These are phyloP conservation scores for Aegilops bicornis DNA, from an alignment of 176 grass and related monocot species.

Conservation along the genomic window DNA sequence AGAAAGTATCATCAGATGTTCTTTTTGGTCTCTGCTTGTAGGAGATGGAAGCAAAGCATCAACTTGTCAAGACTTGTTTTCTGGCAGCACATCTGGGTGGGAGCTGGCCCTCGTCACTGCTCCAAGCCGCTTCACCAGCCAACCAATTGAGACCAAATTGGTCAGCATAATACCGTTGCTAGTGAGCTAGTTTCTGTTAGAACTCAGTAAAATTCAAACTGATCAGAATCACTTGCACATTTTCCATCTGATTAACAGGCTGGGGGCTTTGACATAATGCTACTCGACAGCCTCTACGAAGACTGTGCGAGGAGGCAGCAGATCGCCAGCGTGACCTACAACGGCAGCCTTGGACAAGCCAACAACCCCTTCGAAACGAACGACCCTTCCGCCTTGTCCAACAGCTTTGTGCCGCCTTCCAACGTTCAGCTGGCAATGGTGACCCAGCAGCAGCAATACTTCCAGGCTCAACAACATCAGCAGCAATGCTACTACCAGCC, in stretches of 20 bases:
- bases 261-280: conserved; percentile 84
- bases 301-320: conserved; percentile 73
- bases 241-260: conserved; percentile 51
- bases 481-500: conserved; percentile 26
- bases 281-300: conserved; percentile 95
- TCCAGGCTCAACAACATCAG: conserved; percentile 22
- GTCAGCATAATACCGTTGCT: conserved; percentile 35
- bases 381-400: conserved; percentile 73
- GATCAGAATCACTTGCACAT: not conserved
- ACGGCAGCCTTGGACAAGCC: conserved; percentile 39
- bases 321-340: conserved; percentile 48
- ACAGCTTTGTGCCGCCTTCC: conserved; percentile 49
- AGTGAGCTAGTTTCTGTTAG: not conserved
- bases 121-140: conserved; percentile 69
- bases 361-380: conserved; percentile 53
- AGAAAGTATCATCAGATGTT: not conserved
- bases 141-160: conserved; percentile 52
- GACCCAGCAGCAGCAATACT: conserved; percentile 51
- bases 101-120: conserved; percentile 77
- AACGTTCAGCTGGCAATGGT: conserved; percentile 70
- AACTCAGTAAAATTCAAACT: not conserved
- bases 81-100: conserved; percentile 63
- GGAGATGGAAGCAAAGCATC: conserved; percentile 49
- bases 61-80: conserved; percentile 44
- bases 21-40: conserved; percentile 29